Percentiles rank a stretch among this genome's conserved stretches.
Conservation (phyloP, 2,329 filamentous ascomycete species). For the Phyllosticta citrichinensis region DNA sequence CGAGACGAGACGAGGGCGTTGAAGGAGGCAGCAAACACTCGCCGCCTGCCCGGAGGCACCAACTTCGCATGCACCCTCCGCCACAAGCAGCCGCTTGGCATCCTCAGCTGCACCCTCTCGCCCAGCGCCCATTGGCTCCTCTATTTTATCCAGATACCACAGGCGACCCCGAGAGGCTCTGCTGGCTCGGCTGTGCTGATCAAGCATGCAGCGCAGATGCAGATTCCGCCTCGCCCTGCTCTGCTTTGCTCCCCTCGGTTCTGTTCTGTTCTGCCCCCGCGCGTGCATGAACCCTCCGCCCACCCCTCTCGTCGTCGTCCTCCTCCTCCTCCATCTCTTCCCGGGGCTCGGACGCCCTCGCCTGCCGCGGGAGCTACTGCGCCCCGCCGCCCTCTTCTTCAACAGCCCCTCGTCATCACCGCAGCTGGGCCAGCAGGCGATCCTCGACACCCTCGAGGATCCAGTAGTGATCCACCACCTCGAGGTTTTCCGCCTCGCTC, state of each 20-base stretch:
- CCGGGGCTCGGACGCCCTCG: not conserved
- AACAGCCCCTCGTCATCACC: not conserved
- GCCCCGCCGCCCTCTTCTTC: not conserved
- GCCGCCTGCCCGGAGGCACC: not conserved
- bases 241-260: not conserved
- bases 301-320: not conserved
- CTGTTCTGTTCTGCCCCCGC: not conserved
- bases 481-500: slow-evolving; percentile 87
- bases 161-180: not conserved
- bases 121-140: not conserved
- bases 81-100: not conserved
- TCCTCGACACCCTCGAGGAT: slow-evolving; percentile 83
- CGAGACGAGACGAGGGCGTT: not conserved
- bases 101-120: not conserved
- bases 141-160: not conserved
- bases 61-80: not conserved
- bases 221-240: not conserved
- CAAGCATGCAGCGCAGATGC: not conserved
- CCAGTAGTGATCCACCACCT: slow-evolving; percentile 88
- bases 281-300: not conserved
- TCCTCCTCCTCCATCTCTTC: too few relatives aligned
- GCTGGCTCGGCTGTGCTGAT: not conserved
- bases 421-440: slow-evolving; percentile 53
- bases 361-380: not conserved
- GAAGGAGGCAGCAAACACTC: not conserved